Base-by-base conservation (phyloP, 768 basidiomycete species). In the Mycena metata region DNA sequence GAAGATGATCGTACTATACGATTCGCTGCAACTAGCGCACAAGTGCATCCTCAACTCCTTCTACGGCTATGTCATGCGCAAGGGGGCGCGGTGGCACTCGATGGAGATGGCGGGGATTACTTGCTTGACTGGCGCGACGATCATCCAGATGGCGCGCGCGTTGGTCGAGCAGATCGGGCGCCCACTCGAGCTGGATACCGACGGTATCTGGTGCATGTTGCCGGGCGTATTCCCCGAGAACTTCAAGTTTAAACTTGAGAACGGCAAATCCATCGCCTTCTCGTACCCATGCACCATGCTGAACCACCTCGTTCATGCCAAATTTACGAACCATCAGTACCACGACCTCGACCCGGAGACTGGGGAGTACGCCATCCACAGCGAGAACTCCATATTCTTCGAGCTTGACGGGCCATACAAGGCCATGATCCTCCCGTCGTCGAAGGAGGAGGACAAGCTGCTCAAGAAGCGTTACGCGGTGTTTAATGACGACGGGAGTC, bases 81-180 rank as follows among this genome's bases (percentile, higher is more conserved):
- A 99, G 78, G 98, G 98, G 59, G 98, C 98, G 19, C 85, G 98
- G 35, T 99, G 98, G 98, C 96, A 98, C 79, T 99, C 97, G 33
- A 98, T 99, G 98, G 98, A 99, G 83, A 99, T 99, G 98, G 98
- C 98, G 1, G 98, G 98, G 9, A 98, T 99, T 69, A 99, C 98
- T 13, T 99, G 98, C 81, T 83, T 99, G 59, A 99, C 98, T 0
- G 98, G 98, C 45, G 96, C 98, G 21, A 94, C 90, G 8, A 99
- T 99, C 82, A 99, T 99, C 73, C 97, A 99, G 78, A 96, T 99
- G 95, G 97, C 98, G 16, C 90, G 98, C 42, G 92, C 96, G 65
- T 86, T 99, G 35, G 98, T 99, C 23, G 98, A 99, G 74, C 95
- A 98, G 80, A 96, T 99, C 61, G 98, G 98, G 4, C 90, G 98